Conservation (phyloP, 2,329 filamentous ascomycete species). For the Gliomastix tumulicola region DNA sequence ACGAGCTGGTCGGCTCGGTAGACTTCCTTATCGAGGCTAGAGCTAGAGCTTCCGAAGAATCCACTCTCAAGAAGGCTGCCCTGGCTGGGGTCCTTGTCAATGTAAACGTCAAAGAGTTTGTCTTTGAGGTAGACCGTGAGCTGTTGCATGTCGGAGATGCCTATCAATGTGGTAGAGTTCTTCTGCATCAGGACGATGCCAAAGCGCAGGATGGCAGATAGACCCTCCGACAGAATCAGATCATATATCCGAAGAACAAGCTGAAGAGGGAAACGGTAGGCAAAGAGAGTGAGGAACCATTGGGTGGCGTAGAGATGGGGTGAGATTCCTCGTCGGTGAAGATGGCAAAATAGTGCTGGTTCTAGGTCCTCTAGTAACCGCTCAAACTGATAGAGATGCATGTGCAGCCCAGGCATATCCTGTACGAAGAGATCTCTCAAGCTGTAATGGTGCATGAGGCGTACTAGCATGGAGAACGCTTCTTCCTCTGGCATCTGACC, state of each 20-base stretch:
- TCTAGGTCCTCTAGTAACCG: constrained; percentile 88
- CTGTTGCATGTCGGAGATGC: constrained; percentile 84
- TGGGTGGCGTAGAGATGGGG: constrained; percentile 95
- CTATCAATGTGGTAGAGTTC: constrained; percentile 71
- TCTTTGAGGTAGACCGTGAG: constrained; percentile 90
- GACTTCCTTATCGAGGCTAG: constrained; percentile 87
- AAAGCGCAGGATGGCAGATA: constrained; percentile 90
- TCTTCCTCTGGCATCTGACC: constrained; percentile 88
- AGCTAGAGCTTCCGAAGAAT: constrained; percentile 90
- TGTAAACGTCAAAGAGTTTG: constrained; percentile 91
- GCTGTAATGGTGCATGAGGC: constrained; percentile 94
- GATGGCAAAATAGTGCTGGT: constrained; percentile 89
- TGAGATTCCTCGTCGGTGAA: constrained; percentile 79
- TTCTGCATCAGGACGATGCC: constrained; percentile 95
- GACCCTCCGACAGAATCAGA: constrained; percentile 84
- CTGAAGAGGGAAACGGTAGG: constrained; percentile 93
- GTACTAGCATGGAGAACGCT: constrained; percentile 87
- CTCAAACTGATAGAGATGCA: constrained; percentile 92
- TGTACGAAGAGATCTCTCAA: constrained; percentile 88
- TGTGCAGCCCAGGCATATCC: constrained; percentile 94
- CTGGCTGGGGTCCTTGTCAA: constrained; percentile 88
- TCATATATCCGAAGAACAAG: constrained; percentile 96
- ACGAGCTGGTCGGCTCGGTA: constrained; percentile 93
- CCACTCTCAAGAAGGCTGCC: constrained; percentile 91
- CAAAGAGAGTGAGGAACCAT: constrained; percentile 98